A percentile compares a stretch with the other conserved stretches of the same genome.
These are phyloP conservation scores for Phialophora macrospora DNA, from an alignment of 2,329 filamentous ascomycete genomes.

Conservation along the genomic window DNA sequence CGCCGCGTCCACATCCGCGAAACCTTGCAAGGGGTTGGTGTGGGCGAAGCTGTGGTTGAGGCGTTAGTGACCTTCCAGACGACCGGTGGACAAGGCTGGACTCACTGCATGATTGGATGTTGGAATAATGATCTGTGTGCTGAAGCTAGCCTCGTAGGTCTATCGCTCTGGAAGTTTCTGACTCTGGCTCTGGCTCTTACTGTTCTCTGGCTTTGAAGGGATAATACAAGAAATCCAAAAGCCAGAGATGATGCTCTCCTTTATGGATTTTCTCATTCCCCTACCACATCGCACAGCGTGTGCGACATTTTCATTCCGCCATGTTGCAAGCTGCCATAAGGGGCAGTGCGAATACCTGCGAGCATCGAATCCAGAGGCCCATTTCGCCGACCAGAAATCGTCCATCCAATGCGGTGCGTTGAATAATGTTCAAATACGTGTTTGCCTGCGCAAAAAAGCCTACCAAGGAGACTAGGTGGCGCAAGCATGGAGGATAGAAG, in stretches of 20 bases:
- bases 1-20: background rate
- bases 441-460: constrained; percentile 1
- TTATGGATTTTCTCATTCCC: background rate
- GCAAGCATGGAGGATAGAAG: background rate
- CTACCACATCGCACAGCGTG: background rate
- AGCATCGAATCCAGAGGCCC: background rate
- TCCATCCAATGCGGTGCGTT: background rate
- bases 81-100: background rate
- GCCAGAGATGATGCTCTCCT: background rate
- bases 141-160: background rate
- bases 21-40: background rate
- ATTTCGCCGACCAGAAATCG: background rate
- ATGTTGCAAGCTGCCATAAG: background rate
- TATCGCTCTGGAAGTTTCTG: background rate
- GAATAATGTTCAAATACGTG: background rate
- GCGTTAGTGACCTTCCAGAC: background rate
- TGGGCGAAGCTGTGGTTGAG: background rate
- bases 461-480: background rate
- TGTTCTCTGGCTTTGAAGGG: background rate
- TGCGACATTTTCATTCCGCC: constrained; percentile 1
- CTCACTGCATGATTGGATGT: background rate
- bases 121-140: background rate
- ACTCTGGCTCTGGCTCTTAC: background rate
- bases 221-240: background rate
- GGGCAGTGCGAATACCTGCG: background rate